These are phyloP conservation scores for Hamamelis virginiana DNA, from an alignment of 164 flowering plant species.

Conservation along the genomic window DNA sequence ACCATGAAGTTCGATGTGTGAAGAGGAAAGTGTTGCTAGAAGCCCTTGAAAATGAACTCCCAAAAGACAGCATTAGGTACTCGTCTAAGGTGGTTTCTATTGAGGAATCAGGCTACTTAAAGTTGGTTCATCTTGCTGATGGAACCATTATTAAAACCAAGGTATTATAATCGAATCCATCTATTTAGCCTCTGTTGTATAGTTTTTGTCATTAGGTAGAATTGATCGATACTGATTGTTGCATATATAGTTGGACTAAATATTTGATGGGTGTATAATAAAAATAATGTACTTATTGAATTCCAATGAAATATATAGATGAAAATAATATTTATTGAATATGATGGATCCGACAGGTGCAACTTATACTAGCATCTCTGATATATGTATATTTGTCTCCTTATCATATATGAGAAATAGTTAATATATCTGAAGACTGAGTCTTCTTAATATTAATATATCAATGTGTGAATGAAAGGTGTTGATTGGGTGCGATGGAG, in stretches of 20 bases:
- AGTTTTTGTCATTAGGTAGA: too few relatives aligned
- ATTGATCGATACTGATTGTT: too few relatives aligned
- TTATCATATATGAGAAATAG: neutral
- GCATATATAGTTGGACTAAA: too few relatives aligned
- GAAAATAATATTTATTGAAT: too few relatives aligned
- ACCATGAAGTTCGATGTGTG: slow-evolving; percentile 51
- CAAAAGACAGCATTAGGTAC: slow-evolving; percentile 64
- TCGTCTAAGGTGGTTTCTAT: slow-evolving; percentile 61
- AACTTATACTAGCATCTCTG: too few relatives aligned
- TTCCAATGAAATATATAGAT: too few relatives aligned
- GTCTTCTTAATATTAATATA: neutral
- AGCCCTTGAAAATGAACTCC: slow-evolving; percentile 53
- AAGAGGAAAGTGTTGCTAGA: slow-evolving; percentile 55
- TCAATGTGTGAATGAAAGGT: slow-evolving; percentile 6
- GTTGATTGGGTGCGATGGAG: slow-evolving; percentile 53
- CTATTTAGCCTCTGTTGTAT: too few relatives aligned
- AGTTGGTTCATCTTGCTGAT: slow-evolving; percentile 63
- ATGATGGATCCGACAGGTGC: too few relatives aligned
- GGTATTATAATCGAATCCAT: slow-evolving; percentile 39
- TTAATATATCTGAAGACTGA: neutral
- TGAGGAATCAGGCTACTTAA: slow-evolving; percentile 44
- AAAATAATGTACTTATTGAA: too few relatives aligned
- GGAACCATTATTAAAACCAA: slow-evolving; percentile 57
- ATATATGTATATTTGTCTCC: neutral
- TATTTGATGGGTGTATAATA: too few relatives aligned